These are phyloP conservation scores for Trichoderma endophyticum DNA, from an alignment of 2,329 filamentous ascomycete species.

Conservation along the genomic window DNA sequence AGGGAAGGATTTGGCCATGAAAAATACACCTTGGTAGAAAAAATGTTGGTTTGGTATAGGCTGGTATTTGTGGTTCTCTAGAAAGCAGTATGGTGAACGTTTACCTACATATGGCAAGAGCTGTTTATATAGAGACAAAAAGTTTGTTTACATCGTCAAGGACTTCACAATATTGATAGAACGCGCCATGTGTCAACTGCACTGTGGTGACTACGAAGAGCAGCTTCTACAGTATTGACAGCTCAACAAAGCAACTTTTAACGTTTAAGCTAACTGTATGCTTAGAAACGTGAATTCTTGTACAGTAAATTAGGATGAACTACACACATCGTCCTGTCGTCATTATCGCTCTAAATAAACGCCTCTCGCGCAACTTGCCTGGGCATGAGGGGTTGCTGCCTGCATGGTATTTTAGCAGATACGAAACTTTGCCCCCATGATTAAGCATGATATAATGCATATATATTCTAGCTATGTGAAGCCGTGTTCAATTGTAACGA, in stretches of 20 bases:
- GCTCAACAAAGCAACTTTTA: neutral
- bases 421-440: neutral
- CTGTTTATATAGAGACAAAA: neutral
- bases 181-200: neutral
- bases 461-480: neutral
- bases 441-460: neutral
- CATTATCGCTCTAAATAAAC: neutral
- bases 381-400: neutral
- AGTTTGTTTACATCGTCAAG: neutral
- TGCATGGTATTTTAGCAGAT: neutral
- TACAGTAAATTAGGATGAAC: neutral
- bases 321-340: neutral
- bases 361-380: neutral
- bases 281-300: neutral
- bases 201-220: neutral
- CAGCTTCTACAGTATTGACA: neutral
- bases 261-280: neutral
- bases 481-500: fast-evolving
- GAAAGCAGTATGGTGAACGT: fast-evolving
- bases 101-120: neutral
- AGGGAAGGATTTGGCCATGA: neutral
- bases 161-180: neutral
- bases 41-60: neutral
- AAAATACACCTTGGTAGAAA: neutral
- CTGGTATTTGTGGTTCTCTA: neutral